Base-by-base conservation (phyloP, 2,329 filamentous ascomycete species). In the Basipetospora chlamydospora region DNA sequence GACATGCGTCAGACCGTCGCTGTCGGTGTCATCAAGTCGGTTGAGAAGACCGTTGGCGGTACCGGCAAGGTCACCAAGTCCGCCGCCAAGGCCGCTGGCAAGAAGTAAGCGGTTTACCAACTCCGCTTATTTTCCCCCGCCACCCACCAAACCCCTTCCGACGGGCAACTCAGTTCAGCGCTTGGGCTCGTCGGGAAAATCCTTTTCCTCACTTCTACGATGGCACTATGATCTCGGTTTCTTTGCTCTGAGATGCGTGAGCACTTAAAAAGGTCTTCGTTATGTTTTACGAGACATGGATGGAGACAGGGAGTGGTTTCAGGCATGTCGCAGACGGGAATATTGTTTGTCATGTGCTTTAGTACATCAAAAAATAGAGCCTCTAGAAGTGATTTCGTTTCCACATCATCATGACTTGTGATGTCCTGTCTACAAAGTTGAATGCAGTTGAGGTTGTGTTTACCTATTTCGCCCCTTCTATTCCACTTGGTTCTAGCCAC, bases 1-100 rank as follows among this genome's bases (percentile, higher is more conserved):
- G 88, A 95, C 72, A 95, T 95, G 87, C 70, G 73, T 61, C 74
- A 82, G 63, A 88, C 82, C 65, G 82, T 90, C 52, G 83, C 84
- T 50, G 84, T 92, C 67, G 83, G 85, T 80, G 84, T 93, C 68
- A 88, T 92, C 75, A 94, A 94, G 78, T 67, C 70, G 46, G 81
- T 87, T 45, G 75, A 76, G 53, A 84, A 83, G 76, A 50, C 66
- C 45, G 56, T 55, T 41, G 62, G 51, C 45, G 59, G 59, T 52
- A 35, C 63, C 47, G 77, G 68, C 56, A 83, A 83, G 76, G 70
- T 74, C 54, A 75, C 71, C 67, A 76, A 76, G 70, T 74, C 71
- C 53, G 77, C 77, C 60, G 74, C 74, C 62, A 81, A 81, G 75
- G 73, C 75, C 58, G 57, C 60, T 58, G 57, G 59, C 60, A 80